Conservation (phyloP, 179 eudicot genomes). For the Silene coronaria region DNA sequence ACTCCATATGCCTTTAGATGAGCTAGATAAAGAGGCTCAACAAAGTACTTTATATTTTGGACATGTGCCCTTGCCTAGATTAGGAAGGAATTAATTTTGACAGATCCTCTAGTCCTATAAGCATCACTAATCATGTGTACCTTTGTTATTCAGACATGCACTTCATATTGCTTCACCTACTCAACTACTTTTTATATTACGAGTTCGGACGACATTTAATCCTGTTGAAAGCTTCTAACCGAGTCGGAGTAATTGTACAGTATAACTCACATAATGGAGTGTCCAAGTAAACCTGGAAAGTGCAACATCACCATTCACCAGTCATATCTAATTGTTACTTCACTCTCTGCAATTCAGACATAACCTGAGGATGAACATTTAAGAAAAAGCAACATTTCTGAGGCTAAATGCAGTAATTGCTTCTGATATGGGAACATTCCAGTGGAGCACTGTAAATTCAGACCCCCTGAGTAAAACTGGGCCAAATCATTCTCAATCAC, state of each 20-base stretch:
- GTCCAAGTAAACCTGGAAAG: not conserved
- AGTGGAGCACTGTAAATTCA: not conserved
- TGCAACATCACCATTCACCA: not conserved
- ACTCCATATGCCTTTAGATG: conserved; percentile 22
- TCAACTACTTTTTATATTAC: too few species aligned
- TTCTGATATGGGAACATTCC: conserved; percentile 6
- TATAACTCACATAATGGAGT: too few species aligned
- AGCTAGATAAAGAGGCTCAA: conserved; percentile 15
- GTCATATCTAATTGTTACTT: too few species aligned
- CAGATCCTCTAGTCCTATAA: not conserved
- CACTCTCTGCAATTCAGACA: not conserved
- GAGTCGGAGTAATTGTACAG: not conserved
- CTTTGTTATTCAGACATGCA: too few species aligned
- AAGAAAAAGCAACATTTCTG: not conserved
- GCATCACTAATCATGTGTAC: too few species aligned
- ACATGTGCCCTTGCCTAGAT: conserved; percentile 9
- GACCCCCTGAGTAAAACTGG: not conserved
- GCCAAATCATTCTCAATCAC: not conserved
- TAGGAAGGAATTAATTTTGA: conserved; percentile 16
- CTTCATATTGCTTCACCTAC: too few species aligned
- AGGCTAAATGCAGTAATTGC: not conserved
- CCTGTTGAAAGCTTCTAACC: not conserved
- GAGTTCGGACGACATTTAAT: too few species aligned
- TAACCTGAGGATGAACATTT: not conserved
- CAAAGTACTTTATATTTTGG: not conserved